A percentile compares a stretch with the other conserved stretches of the same genome.
Evolutionary conservation across 163 green algal genomes (phyloP).

Genomic region (Trebouxiophyceae sp.): DNA sequence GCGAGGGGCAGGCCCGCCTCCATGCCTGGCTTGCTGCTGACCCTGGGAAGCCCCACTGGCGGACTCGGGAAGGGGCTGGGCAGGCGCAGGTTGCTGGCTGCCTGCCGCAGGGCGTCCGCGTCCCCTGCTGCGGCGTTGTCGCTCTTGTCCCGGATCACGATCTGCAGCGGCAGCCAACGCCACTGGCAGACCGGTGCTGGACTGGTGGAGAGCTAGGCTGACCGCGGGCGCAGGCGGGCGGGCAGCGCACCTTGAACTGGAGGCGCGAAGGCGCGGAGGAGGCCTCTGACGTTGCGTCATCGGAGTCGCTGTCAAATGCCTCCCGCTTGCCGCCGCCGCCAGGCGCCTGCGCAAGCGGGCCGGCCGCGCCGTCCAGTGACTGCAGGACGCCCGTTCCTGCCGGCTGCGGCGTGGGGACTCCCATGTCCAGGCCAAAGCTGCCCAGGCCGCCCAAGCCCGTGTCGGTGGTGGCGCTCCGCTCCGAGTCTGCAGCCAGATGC

Average conservation of each 20-base stretch:
- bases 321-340: neutral
- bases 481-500: no score
- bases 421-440: no score
- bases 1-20: neutral
- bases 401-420: no score
- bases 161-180: slow-evolving; percentile 1
- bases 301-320: neutral
- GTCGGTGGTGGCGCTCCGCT: no score
- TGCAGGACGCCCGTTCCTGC: no score
- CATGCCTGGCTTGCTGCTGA: neutral
- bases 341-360: neutral
- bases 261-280: neutral
- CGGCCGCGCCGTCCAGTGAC: no score
- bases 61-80: neutral
- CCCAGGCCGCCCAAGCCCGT: no score
- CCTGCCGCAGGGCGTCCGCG: slow-evolving; percentile 5
- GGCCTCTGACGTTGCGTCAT: neutral
- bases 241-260: neutral
- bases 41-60: no score
- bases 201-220: no score
- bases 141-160: slow-evolving; percentile 8
- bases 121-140: neutral
- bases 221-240: neutral
- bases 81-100: slow-evolving; percentile 10
- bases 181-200: neutral